A percentile compares a stretch with the other conserved stretches of the same genome.
phyloP scores from a whole-genome alignment of 495 filamentous ascomycete species.

The Talaromyces ruber region DNA sequence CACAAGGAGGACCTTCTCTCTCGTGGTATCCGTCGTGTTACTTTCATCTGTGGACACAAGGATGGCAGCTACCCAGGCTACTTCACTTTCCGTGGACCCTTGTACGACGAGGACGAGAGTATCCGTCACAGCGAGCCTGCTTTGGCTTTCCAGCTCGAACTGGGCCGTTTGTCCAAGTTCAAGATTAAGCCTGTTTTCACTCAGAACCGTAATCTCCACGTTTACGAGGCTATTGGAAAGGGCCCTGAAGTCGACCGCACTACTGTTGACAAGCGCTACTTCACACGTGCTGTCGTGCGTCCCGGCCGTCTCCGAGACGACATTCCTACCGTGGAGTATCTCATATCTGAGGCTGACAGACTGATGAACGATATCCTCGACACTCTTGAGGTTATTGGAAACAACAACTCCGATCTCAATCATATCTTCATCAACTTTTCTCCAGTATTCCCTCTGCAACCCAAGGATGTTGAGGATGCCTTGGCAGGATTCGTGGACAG shows the following conservation, averaged over 20 bases:
- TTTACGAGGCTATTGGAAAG: slow-evolving; percentile 95
- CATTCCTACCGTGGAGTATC: slow-evolving; percentile 93
- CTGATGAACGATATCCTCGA: slow-evolving; percentile 97
- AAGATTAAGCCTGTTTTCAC: slow-evolving; percentile 96
- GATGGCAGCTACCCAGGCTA: slow-evolving; percentile 95
- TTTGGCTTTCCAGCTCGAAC: slow-evolving; percentile 94
- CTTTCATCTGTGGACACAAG: slow-evolving; percentile 91
- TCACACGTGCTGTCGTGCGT: slow-evolving; percentile 88
- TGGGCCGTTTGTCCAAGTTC: slow-evolving; percentile 91
- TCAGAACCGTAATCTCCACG: slow-evolving; percentile 97
- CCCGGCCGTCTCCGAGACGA: slow-evolving; percentile 91
- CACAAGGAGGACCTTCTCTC: slow-evolving; percentile 75
- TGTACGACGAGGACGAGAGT: slow-evolving; percentile 81
- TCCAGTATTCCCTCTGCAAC: slow-evolving; percentile 84
- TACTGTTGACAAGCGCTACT: slow-evolving; percentile 75
- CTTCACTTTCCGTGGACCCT: slow-evolving; percentile 92
- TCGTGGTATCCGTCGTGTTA: slow-evolving; percentile 78
- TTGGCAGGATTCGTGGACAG: slow-evolving; percentile 92
- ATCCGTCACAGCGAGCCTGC: slow-evolving; percentile 97
- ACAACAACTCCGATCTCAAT: slow-evolving; percentile 98
- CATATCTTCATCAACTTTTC: slow-evolving; percentile 99
- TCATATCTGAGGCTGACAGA: slow-evolving; percentile 94
- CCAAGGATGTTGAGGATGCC: slow-evolving; percentile 86
- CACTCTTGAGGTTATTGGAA: slow-evolving; percentile 94
- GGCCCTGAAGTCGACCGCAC: slow-evolving; percentile 72